Conservation (phyloP, 108 stramenopile species). For the Nitzschia sp. region DNA sequence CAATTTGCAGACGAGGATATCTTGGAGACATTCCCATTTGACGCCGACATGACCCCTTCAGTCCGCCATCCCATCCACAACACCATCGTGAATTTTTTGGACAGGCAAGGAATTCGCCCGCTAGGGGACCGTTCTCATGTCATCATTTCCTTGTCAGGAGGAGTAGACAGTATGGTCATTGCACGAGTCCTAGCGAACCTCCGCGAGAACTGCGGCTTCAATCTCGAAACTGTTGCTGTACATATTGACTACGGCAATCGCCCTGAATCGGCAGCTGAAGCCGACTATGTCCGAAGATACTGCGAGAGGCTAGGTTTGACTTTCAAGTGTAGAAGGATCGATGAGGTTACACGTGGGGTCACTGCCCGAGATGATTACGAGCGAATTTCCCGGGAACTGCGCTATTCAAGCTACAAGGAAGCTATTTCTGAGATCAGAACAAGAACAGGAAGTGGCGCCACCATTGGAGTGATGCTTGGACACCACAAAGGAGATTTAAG, state of each 20-base stretch:
- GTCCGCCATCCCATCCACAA: constrained; percentile 55
- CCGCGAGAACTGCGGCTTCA: constrained; percentile 41
- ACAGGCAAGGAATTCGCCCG: constrained; percentile 32
- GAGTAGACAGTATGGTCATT: constrained; percentile 99
- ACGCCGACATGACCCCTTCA: constrained; percentile 66
- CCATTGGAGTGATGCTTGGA: constrained; percentile 88
- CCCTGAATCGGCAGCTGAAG: constrained; percentile 88
- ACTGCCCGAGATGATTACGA: constrained; percentile 95
- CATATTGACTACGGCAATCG: constrained; percentile 98
- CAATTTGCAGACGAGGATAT: constrained; percentile 67
- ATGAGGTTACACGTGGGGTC: constrained; percentile 88
- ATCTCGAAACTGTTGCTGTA: constrained; percentile 56
- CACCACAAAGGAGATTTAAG: constrained; percentile 97
- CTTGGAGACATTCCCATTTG: constrained; percentile 69
- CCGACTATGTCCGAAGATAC: constrained; percentile 80
- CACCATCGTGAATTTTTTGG: constrained; percentile 65
- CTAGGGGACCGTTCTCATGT: constrained; percentile 16
- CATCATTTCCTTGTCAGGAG: constrained; percentile 92
- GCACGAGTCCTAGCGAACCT: constrained; percentile 74
- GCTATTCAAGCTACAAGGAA: constrained; percentile 84
- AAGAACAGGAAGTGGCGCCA: constrained; percentile 1
- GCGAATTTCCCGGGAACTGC: constrained; percentile 74
- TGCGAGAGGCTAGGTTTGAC: constrained; percentile 55
- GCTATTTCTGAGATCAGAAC: constrained; percentile 34
- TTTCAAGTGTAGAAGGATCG: constrained; percentile 72